Conservation (phyloP, 2,329 filamentous ascomycete genomes). For the Lachnellula hyalina region DNA sequence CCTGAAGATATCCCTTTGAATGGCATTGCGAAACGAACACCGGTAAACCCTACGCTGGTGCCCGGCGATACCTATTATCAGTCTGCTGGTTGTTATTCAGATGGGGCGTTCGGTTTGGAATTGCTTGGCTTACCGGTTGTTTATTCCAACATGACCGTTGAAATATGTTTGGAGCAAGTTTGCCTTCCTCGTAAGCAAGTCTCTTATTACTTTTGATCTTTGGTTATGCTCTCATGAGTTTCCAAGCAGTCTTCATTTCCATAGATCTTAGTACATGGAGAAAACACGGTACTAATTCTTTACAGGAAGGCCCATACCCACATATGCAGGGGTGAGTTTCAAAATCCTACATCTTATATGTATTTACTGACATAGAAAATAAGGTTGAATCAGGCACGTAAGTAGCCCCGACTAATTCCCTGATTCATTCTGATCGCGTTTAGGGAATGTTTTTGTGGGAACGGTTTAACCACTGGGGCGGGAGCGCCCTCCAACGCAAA, state of each 20-base stretch:
- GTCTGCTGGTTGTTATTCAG: not conserved
- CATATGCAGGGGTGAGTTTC: no score
- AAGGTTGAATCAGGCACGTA: not conserved
- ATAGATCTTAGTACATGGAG: no score
- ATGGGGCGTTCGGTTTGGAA: not conserved
- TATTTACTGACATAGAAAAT: not conserved
- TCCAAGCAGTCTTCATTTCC: no score
- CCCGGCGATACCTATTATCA: not conserved
- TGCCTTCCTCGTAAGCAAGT: not conserved
- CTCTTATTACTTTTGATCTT: no score
- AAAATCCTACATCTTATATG: no score
- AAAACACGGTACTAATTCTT: no score
- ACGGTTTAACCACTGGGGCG: not conserved
- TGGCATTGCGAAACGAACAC: not conserved
- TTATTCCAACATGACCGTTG: not conserved
- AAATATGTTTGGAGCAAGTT: not conserved
- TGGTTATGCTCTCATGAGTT: no score
- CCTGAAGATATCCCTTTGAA: not conserved
- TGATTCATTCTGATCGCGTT: not conserved
- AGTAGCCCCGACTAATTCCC: not conserved
- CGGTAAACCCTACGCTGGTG: not conserved
- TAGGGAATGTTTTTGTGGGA: not conserved
- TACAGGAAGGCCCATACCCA: no score
- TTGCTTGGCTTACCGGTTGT: not conserved
- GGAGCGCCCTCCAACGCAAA: not conserved